Conservation (phyloP, 108 stramenopile species). For the Cyclotella sp. region DNA sequence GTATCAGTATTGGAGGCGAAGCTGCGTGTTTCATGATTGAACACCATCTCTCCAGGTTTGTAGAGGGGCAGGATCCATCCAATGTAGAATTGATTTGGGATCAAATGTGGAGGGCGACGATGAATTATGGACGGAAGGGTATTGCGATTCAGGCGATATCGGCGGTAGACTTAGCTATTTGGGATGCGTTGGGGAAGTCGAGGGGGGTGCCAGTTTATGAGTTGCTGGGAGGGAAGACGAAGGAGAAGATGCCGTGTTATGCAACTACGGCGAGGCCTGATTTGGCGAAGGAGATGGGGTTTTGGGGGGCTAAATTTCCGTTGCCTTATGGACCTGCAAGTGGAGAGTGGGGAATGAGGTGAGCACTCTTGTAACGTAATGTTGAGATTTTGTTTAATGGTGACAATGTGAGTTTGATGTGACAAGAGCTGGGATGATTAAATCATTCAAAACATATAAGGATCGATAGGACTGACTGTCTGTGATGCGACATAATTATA, state of each 20-base stretch:
- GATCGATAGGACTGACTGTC: conserved; percentile 54
- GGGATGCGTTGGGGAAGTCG: conserved; percentile 72
- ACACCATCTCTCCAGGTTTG: conserved; percentile 62
- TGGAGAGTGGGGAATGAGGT: conserved; percentile 65
- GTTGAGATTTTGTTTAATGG: conserved; percentile 3
- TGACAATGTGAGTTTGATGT: background rate
- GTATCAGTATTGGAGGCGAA: conserved; percentile 70
- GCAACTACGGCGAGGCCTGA: conserved; percentile 73
- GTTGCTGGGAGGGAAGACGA: conserved; percentile 73
- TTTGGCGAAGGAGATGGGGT: conserved; percentile 65
- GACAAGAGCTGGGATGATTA: conserved; percentile 31
- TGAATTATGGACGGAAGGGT: conserved; percentile 75
- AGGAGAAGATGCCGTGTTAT: conserved; percentile 70
- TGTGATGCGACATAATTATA: conserved; percentile 26
- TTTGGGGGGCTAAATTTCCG: conserved; percentile 71
- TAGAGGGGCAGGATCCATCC: conserved; percentile 61
- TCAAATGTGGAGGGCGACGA: conserved; percentile 65
- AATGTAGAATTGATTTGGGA: conserved; percentile 83
- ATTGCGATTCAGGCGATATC: conserved; percentile 67
- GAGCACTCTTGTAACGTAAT: background rate
- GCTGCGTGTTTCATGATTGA: conserved; percentile 70
- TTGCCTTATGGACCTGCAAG: conserved; percentile 69
- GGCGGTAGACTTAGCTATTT: conserved; percentile 71
- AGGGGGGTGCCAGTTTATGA: conserved; percentile 66
- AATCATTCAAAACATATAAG: conserved; percentile 37